Percentiles rank a stretch among this genome's conserved stretches.
Conservation (phyloP, 129 eudicot genomes). For the Saussurea involucrata region DNA sequence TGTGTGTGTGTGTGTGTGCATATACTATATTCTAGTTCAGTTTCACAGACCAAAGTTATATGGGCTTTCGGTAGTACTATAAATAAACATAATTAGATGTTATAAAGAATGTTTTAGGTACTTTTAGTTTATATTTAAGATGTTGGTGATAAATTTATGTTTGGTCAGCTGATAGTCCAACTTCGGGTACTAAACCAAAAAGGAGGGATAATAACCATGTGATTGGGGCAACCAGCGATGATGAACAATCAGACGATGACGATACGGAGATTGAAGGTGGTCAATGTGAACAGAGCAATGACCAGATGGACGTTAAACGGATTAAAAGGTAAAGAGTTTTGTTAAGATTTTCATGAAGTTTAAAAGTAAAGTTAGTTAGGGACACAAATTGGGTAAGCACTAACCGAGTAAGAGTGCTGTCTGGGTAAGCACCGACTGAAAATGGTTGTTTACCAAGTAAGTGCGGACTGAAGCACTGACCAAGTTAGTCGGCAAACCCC, state of each 20-base stretch:
- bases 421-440: background rate
- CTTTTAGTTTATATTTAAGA: background rate
- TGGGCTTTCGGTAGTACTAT: background rate
- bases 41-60: background rate
- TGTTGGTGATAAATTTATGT: constrained; percentile 3
- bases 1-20: background rate
- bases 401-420: background rate
- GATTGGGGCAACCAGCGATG: constrained; percentile 52
- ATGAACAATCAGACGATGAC: constrained; percentile 66
- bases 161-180: constrained; percentile 72
- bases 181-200: constrained; percentile 55
- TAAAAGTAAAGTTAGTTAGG: background rate
- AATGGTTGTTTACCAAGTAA: background rate
- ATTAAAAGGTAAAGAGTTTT: constrained; percentile 51
- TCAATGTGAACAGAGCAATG: constrained; percentile 72
- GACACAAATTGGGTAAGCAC: background rate
- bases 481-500: background rate
- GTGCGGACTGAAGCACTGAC: background rate
- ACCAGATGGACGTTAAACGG: constrained; percentile 58
- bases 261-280: constrained; percentile 70
- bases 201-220: constrained; percentile 49
- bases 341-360: background rate
- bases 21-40: background rate
- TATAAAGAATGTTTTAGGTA: background rate
- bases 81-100: background rate